Conservation (phyloP, 345 rosid genomes). For the Hypericum androsaemum region DNA sequence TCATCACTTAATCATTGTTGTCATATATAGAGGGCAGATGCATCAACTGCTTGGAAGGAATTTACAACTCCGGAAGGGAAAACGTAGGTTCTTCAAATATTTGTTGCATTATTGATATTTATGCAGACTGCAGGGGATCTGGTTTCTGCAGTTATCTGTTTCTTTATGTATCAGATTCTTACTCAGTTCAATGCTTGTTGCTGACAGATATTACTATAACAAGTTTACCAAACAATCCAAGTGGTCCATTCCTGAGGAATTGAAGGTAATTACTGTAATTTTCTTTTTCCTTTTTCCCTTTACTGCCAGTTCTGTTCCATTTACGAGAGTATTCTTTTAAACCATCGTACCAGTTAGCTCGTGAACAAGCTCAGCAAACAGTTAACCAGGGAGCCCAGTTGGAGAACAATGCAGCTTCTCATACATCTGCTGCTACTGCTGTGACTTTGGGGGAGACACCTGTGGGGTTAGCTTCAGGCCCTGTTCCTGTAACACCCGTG, state of each 20-base stretch:
- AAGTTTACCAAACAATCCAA: constrained; percentile 87
- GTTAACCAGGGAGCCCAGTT: constrained; percentile 34
- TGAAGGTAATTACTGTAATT: constrained; percentile 49
- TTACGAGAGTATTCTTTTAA: constrained; percentile 16
- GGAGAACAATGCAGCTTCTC: constrained; percentile 36
- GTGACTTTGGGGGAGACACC: constrained; percentile 34
- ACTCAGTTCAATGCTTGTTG: constrained; percentile 8
- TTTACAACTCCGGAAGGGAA: constrained; percentile 83
- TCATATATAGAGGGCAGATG: constrained; percentile 74
- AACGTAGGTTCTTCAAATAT: constrained; percentile 34
- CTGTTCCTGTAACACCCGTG: constrained; percentile 39
- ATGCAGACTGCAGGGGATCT: neutral
- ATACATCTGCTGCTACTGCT: constrained; percentile 29
- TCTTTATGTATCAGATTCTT: neutral
- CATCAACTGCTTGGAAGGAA: constrained; percentile 99
- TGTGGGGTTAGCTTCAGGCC: constrained; percentile 42
- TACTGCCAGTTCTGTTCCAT: neutral
- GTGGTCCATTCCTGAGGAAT: constrained; percentile 94
- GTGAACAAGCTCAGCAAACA: constrained; percentile 69
- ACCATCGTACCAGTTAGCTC: constrained; percentile 63
- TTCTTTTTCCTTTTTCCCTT: constrained; percentile 11
- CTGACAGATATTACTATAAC: constrained; percentile 78
- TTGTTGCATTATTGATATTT: neutral
- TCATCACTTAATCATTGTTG: neutral
- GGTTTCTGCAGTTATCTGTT: neutral